Evolutionary conservation across 2,329 filamentous ascomycete species (phyloP), one percentile per base, ranked within the genome.

Genomic region (Xylaria hypoxylon): DNA sequence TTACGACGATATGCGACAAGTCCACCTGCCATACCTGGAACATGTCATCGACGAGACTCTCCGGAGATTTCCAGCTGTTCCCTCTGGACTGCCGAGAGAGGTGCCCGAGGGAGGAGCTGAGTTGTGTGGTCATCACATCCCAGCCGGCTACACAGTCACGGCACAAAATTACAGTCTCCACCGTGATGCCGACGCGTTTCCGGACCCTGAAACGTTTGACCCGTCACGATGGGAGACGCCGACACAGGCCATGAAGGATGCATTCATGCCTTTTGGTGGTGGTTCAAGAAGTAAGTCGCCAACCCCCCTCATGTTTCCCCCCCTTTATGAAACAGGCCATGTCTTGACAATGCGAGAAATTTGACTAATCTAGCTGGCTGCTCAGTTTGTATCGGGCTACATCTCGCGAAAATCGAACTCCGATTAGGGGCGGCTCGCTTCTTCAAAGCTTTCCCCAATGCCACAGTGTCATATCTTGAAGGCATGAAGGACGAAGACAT

Each of bases 381-480:
- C 1, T 5, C 56, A 78, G 76, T 74, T 3, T 89, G 86, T 66
- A 77, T 89, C 15, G 86, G 86, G 2, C 77, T 86, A 19, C 84
- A 88, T 64, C 79, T 89, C 10, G 86, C 86, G 0, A 78, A 80
- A 15, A 84, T 86, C 75, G 85, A 88, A 68, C 71, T 88, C 24
- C 78, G 85, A 3, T 79, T 86, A 50, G 83, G 79, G 0, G 77
- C 80, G 1, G 82, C 85, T 0, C 77, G 80, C 11, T 85, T 88
- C 74, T 86, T 87, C 74, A 72, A 67, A 17, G 40, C 65, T 5
- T 79, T 77, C 28, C 76, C 76, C 0, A 68, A 75, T 24, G 74
- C 75, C 5, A 71, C 50, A 22, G 59, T 76, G 13, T 77, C 76
- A 1, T 64, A 55, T 0, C 58, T 53, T 5, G 74, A 77, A 26